phyloP scores from a whole-genome alignment of 2,329 filamentous ascomycete species.

The Leptographium wingfieldii region DNA sequence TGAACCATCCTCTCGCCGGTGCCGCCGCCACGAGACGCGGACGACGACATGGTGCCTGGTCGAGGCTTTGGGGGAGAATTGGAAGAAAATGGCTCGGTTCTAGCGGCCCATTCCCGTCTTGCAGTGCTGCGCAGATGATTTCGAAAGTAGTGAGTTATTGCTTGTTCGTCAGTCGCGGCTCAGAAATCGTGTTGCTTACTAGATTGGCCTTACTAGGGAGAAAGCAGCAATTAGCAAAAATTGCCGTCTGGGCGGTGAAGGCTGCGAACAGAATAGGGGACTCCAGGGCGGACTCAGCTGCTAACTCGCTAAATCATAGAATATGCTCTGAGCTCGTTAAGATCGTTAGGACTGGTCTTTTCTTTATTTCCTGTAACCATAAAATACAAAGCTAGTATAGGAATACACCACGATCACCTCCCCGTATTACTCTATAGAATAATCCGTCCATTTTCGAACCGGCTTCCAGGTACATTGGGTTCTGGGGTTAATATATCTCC shows the following conservation, averaged over 20 bases:
- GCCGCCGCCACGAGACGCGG: conserved; percentile 24
- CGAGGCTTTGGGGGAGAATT: not conserved
- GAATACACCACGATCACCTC: not conserved
- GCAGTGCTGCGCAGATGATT: not conserved
- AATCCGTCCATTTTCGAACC: not conserved
- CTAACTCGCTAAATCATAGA: not conserved
- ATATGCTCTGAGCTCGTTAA: not conserved
- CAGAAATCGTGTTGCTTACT: not conserved
- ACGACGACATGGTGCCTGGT: conserved; percentile 26
- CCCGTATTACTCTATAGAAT: conserved; percentile 2
- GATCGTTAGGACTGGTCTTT: not conserved
- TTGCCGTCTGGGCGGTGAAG: not conserved
- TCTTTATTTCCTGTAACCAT: not conserved
- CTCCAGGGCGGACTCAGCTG: not conserved
- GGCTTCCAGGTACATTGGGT: not conserved
- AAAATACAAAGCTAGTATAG: not conserved
- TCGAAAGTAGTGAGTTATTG: not conserved
- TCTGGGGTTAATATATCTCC: not conserved
- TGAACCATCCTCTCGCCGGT: conserved; percentile 52
- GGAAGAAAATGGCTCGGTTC: not conserved
- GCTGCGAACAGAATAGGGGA: not conserved
- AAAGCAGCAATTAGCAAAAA: not conserved
- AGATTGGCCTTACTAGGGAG: not conserved
- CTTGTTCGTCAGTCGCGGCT: not conserved
- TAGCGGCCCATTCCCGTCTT: not conserved